Base-by-base conservation (phyloP, 768 basidiomycete species). In the Coprinopsis strossmayeri region DNA sequence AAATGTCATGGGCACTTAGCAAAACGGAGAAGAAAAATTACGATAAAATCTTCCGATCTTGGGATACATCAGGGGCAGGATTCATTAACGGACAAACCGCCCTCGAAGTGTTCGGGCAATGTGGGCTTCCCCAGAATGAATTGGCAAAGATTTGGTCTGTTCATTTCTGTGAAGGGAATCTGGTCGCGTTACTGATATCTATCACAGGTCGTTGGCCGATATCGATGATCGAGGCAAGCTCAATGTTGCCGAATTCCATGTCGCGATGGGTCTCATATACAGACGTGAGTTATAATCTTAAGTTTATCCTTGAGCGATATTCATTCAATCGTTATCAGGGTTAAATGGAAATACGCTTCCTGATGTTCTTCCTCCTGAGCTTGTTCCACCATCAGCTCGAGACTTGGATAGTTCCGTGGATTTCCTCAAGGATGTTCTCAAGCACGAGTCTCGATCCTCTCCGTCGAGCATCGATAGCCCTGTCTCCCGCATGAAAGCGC, bases 261-360 rank as follows among this genome's bases (percentile, higher is more conserved):
- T 97, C 50, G 96, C 96, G 0, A 99, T 99, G 95, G 92, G 90
- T 45, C 72, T 98, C 47, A 98, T 99, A 59, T 97, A 93, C 68
- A 84, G 96, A 61, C 78, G 95, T 97, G 69, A 57, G 89, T 79
- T 23, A 39, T 23, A 49, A 3, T 50, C 26, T 34, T 46, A 43
- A 49, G 24, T 26, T 43, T 49, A 20, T 48, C 9, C 17, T 38
- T 18, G 18, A n/a, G n/a, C n/a, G n/a, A n/a, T n/a, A n/a, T n/a
- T n/a, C n/a, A n/a, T n/a, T 51, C 18, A 25, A 34, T 15, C n/a
- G 26, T 35, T 5, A 15, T 41, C 57, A 98, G 94, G 81, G 37
- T 74, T 99, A 20, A 96, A 94, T 62, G 95, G 96, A 9, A 93
- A 90, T 65, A 79, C 83, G 1, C 81, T 98, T 37, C 96, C 96